These are phyloP conservation scores for Cucumis sativus DNA, from an alignment of 306 rosid genomes.

Conservation along the genomic window DNA sequence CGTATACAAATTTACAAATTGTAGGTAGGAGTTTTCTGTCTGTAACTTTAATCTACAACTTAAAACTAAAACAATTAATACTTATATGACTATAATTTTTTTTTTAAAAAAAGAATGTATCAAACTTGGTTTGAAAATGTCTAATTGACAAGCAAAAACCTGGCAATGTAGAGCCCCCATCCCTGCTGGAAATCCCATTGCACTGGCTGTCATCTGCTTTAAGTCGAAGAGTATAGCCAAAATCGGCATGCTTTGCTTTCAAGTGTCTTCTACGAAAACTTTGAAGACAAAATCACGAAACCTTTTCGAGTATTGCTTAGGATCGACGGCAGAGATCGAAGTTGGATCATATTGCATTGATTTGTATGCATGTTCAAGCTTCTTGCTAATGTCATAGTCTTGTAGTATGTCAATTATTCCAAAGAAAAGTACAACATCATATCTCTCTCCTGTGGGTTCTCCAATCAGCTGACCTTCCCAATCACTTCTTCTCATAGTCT, in stretches of 20 bases:
- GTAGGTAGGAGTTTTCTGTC: conserved; percentile 4
- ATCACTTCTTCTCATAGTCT: conserved; percentile 33
- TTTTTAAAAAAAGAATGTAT: not conserved
- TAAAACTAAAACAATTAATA: conserved; percentile 13
- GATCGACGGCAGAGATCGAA: conserved; percentile 92
- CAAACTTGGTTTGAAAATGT: not conserved
- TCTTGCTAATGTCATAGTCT: conserved; percentile 89
- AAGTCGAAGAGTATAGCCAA: not conserved
- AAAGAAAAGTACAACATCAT: conserved; percentile 59
- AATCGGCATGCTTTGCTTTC: conserved; percentile 6
- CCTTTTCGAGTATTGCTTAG: conserved; percentile 80
- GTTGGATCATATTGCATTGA: conserved; percentile 83
- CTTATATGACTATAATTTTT: conserved; percentile 18
- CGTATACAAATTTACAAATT: conserved; percentile 7
- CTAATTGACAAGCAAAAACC: not conserved
- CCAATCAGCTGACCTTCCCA: conserved; percentile 61
- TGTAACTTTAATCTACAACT: conserved; percentile 17
- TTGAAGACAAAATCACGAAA: conserved; percentile 88
- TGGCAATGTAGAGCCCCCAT: not conserved
- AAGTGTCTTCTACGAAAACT: conserved; percentile 72
- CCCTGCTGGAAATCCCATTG: not conserved
- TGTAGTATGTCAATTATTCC: conserved; percentile 93
- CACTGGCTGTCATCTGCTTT: not conserved
- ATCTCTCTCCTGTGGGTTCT: conserved; percentile 64
- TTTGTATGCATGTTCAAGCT: conserved; percentile 94